These are phyloP conservation scores for Draba incana DNA, from an alignment of 345 rosid genomes.

Conservation along the genomic window DNA sequence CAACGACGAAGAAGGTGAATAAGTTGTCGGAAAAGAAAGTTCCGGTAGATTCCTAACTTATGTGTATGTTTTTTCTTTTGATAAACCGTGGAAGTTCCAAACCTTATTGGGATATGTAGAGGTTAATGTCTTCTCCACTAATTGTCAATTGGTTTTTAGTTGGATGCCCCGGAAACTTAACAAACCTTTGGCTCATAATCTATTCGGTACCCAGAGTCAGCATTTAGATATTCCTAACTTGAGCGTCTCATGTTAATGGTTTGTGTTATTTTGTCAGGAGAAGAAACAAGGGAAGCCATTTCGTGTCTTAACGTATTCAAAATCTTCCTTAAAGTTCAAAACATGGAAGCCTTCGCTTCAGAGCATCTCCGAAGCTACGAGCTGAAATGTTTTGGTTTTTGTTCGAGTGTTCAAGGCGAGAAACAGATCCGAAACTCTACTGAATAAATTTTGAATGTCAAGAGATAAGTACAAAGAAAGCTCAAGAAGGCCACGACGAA, in stretches of 20 bases:
- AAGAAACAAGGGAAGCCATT: conserved; percentile 52
- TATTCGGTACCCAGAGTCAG: too few species aligned
- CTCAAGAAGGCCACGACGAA: conserved; percentile 7
- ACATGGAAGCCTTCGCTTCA: conserved; percentile 82
- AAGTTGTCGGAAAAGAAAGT: conserved; percentile 41
- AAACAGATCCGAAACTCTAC: conserved; percentile 11
- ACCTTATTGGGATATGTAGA: too few species aligned
- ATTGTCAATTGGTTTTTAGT: too few species aligned
- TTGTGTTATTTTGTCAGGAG: conserved; percentile 40
- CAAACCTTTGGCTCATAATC: too few species aligned
- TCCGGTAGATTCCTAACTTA: conserved; percentile 40
- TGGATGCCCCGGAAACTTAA: too few species aligned
- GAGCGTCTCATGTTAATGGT: not conserved
- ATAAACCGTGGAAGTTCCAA: too few species aligned
- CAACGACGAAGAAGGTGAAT: conserved; percentile 34
- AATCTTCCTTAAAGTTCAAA: conserved; percentile 50
- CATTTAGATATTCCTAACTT: too few species aligned
- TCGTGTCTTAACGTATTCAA: conserved; percentile 47
- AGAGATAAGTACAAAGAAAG: conserved; percentile 20
- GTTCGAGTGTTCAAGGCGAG: not conserved
- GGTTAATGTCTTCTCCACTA: too few species aligned
- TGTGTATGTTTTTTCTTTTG: too few species aligned
- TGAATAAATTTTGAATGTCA: conserved; percentile 27
- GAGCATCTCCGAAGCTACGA: conserved; percentile 76
- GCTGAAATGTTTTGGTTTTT: conserved; percentile 42